These are phyloP conservation scores for Zanthoxylum bungeanum DNA, from an alignment of 345 rosid genomes.

Conservation along the genomic window DNA sequence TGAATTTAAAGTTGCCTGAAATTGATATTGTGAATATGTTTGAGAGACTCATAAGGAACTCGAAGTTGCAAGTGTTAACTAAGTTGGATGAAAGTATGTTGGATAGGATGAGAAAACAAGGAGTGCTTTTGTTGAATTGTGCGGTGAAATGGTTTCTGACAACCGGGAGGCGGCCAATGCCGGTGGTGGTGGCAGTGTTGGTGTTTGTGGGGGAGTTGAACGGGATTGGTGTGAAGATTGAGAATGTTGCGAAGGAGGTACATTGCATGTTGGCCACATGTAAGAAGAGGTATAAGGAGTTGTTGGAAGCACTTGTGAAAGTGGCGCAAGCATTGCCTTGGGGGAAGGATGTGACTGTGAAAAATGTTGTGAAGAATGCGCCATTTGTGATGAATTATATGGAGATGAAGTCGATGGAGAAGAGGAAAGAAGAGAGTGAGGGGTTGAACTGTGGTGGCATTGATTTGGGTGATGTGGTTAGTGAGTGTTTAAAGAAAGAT, in stretches of 20 bases:
- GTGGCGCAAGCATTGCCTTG: constrained; percentile 75
- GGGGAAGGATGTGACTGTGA: constrained; percentile 69
- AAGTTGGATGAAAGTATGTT: constrained; percentile 36
- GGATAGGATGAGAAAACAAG: constrained; percentile 60
- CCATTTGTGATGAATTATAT: constrained; percentile 52
- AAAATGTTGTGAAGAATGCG: constrained; percentile 65
- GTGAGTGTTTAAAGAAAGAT: constrained; percentile 48
- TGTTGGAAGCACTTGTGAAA: constrained; percentile 57
- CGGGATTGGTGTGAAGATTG: constrained; percentile 45
- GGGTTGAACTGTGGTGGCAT: constrained; percentile 8
- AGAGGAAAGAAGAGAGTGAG: constrained; percentile 10
- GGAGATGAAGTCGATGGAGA: constrained; percentile 67
- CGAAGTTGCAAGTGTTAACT: constrained; percentile 22
- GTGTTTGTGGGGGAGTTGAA: constrained; percentile 61
- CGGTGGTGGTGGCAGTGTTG: constrained; percentile 69
- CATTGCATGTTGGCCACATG: constrained; percentile 39
- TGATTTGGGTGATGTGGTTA: constrained; percentile 32
- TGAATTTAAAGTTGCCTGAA: constrained; percentile 45
- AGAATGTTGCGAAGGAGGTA: constrained; percentile 47
- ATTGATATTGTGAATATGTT: constrained; percentile 52
- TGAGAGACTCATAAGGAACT: constrained; percentile 35
- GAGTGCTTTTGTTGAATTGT: constrained; percentile 70
- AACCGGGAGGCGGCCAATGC: constrained; percentile 74
- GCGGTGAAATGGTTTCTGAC: constrained; percentile 71
- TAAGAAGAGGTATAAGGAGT: constrained; percentile 55